Evolutionary conservation across 108 stramenopile genomes (phyloP).

Genomic region (Pseudonitzschia multiseries): DNA sequence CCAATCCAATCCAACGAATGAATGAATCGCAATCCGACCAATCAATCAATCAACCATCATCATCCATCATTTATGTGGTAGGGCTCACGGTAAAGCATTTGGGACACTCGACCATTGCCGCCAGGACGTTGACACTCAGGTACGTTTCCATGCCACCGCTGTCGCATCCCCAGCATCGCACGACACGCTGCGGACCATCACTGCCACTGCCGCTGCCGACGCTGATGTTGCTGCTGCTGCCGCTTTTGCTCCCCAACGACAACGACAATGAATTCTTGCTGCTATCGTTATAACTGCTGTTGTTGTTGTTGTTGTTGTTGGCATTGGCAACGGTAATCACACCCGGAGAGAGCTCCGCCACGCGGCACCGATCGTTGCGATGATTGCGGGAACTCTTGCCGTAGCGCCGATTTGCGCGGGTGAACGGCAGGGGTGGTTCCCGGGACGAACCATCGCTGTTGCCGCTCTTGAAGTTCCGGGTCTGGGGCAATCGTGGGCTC

Average conservation of each 20-base stretch:
- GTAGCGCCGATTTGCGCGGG: conserved; percentile 11
- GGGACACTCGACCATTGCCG: conserved; percentile 41
- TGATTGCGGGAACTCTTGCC: neutral
- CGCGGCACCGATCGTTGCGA: neutral
- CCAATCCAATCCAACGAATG: neutral
- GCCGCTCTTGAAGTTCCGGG: neutral
- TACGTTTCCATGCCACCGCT: neutral
- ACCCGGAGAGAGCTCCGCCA: conserved; percentile 15
- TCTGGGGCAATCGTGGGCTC: conserved; percentile 23
- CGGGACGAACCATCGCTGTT: conserved; percentile 9
- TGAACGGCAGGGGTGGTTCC: conserved; percentile 28
- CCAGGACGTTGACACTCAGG: conserved; percentile 19
- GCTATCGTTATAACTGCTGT: too few relatives aligned
- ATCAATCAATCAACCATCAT: too few relatives aligned
- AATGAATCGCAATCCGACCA: neutral
- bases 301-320: too few relatives aligned
- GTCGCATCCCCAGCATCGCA: conserved; percentile 42
- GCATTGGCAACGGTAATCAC: too few relatives aligned
- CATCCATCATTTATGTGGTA: neutral
- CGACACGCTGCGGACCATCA: conserved; percentile 7
- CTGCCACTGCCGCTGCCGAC: too few relatives aligned
- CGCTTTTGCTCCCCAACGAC: too few relatives aligned
- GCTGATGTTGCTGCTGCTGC: too few relatives aligned
- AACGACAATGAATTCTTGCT: too few relatives aligned
- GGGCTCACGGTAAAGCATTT: conserved; percentile 45